Base-by-base conservation (phyloP, 768 basidiomycete species). In the Sporobolomyces phaffii region DNA sequence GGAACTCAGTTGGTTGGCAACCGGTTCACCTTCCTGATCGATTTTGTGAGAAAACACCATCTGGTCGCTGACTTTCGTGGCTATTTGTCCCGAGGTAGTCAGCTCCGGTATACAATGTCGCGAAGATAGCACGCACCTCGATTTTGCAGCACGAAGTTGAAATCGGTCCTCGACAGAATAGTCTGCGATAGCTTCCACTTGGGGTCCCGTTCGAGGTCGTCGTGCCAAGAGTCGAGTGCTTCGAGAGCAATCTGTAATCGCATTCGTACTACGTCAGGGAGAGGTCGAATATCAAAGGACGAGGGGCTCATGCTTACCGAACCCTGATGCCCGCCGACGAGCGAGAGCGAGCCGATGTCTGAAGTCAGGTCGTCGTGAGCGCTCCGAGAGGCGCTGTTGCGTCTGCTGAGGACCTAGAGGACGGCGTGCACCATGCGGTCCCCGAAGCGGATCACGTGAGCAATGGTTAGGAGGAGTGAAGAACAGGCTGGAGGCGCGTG, bases 1-100 rank as follows among this genome's bases (percentile, higher is more conserved):
- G 0, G 66, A 68, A 0, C 5, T 1, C 26, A 68, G 66, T 48
- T 68, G 66, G 36, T 68, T 68, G 36, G 66, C 41, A 26, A 68
- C 45, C 10, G 66, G 61, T 3, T 36, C 28, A 10, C 66, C 66
- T 29, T 63, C 66, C 33, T 10, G 14, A 13, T 26, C 3, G 36
- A 68, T 22, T n/a, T 45, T 36, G 28, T 6, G 17, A 31, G 50
- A 52, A 50, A 68, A 68, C 22, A 68, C 65, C 66, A 68, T 68
- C 34, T 58, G 56, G 50, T 68, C 66, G 22, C 48, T 33, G 40
- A 68, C 63, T 34, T 43, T 52, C 2, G 54, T 36, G 17, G 62
- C 36, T 57, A 34, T 33, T 9, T 4, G 18, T 15, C 11, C 6
- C 15, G 33, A 8, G 51, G 5, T 8, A 18, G 31, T 52, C 29